Evolutionary conservation across 441 rosid species (phyloP), one percentile per base, ranked within the genome.

Genomic region (Croton setiger): DNA sequence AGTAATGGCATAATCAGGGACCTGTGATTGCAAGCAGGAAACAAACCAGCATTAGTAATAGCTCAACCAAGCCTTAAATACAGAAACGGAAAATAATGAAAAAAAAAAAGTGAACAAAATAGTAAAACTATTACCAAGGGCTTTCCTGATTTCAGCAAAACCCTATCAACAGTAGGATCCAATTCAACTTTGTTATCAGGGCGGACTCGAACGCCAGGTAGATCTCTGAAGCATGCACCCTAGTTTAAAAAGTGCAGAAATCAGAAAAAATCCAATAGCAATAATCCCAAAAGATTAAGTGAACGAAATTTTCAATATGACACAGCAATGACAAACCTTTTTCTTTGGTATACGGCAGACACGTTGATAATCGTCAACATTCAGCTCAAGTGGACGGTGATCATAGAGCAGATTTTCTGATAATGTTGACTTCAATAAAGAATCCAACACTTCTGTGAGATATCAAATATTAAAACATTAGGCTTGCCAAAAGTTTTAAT

Each of bases 161-260:
- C 63, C 54, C 92, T 82, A 33, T 78, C 53, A 0, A 84, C 52
- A 0, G 71, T 37, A 14, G 92, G 90, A 79, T 87, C 92, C 81
- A 69, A 81, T 64, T 81, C 83, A n/a, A 83, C 92, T 68, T 67
- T 79, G 7, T 90, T 90, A 33, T 81, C 80, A 0, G 52, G 27
- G 39, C 85, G 75, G 17, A 89, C 87, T 35, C 49, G 73, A 2
- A 93, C 91, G 17, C 97, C 98, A 6, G 89, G 86, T 23, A 93
- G 75, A 72, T 93, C 88, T 71, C 98, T 83, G 61, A 90, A 93
- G 73, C 81, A 84, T 7, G 88, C 97, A 27, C 88, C 88, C 98
- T 91, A 31, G 35, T 66, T 56, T 33, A 48, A 17, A 27, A 14
- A 53, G 68, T 44, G 37, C 48, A 21, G 1, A 43, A 53, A 27